phyloP scores from a whole-genome alignment of 805 yeast genomes.

The Candida tallmaniae region DNA sequence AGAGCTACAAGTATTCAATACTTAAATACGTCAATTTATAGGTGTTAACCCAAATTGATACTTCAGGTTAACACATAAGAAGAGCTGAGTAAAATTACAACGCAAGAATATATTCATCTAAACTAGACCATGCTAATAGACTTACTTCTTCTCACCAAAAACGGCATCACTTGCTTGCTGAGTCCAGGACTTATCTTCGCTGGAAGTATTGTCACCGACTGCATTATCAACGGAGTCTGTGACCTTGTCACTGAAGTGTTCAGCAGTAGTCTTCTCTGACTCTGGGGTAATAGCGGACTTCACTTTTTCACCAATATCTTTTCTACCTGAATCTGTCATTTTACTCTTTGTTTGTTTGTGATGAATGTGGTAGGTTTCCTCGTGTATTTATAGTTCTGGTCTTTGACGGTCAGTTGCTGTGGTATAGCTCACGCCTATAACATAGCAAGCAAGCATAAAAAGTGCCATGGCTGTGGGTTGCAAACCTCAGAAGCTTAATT shows the following conservation, averaged over 20 bases:
- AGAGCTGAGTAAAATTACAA: background rate
- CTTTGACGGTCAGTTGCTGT: background rate
- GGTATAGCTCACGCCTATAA: too few relatives aligned
- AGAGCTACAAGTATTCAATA: too few relatives aligned
- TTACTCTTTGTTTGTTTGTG: too few relatives aligned
- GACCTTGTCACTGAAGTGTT: conserved; percentile 34
- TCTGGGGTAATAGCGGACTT: conserved; percentile 37
- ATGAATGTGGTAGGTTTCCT: too few relatives aligned
- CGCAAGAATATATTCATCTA: background rate
- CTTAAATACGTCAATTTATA: too few relatives aligned
- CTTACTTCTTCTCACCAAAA: conserved; percentile 34
- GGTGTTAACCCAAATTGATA: too few relatives aligned
- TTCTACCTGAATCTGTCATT: conserved; percentile 43
- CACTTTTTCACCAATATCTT: conserved; percentile 37
- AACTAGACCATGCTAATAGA: too few relatives aligned
- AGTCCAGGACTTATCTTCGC: conserved; percentile 34
- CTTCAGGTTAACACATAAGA: too few relatives aligned
- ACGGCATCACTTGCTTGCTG: conserved; percentile 43
- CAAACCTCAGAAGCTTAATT: too few relatives aligned
- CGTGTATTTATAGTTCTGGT: background rate
- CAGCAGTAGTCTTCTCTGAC: conserved; percentile 35
- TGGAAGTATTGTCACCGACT: conserved; percentile 32
- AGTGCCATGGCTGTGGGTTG: too few relatives aligned
- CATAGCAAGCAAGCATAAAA: too few relatives aligned
- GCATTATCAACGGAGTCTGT: conserved; percentile 33